A percentile compares a stretch with the other conserved stretches of the same genome.
These are phyloP conservation scores for Pseudophaeomoniella oleicola DNA, from an alignment of 2,329 filamentous ascomycete genomes.

Conservation along the genomic window DNA sequence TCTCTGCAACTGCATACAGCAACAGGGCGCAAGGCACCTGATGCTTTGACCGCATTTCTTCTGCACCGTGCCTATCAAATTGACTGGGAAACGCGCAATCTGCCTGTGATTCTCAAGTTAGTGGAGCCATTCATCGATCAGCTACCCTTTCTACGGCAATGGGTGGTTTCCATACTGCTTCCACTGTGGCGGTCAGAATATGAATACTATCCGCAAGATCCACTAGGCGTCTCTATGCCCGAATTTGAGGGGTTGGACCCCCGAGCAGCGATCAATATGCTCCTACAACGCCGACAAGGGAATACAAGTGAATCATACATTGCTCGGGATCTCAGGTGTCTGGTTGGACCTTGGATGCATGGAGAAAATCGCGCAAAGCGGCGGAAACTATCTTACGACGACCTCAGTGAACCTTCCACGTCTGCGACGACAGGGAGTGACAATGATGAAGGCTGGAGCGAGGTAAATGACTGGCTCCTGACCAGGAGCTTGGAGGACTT, in stretches of 20 bases:
- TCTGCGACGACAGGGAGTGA: constrained; percentile 9
- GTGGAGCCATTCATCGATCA: constrained; percentile 42
- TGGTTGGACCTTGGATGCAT: constrained; percentile 51
- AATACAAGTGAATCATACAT: constrained; percentile 22
- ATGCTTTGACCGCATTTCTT: constrained; percentile 40
- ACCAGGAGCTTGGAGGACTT: constrained; percentile 36
- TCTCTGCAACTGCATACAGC: constrained; percentile 25
- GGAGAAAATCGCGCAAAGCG: constrained; percentile 41
- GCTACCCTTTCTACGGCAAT: constrained; percentile 37
- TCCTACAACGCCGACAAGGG: constrained; percentile 30
- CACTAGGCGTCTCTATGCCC: constrained; percentile 30
- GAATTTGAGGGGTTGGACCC: constrained; percentile 38
- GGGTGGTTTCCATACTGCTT: constrained; percentile 45
- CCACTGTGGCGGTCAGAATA: constrained; percentile 46
- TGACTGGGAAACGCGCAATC: constrained; percentile 42
- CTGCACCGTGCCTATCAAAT: constrained; percentile 46
- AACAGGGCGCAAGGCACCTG: constrained; percentile 11
- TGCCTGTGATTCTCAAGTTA: constrained; percentile 40
- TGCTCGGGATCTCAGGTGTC: constrained; percentile 39
- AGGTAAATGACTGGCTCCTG: constrained; percentile 45
- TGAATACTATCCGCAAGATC: constrained; percentile 44
- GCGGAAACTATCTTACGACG: constrained; percentile 27
- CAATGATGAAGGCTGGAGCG: constrained; percentile 36
- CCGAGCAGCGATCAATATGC: constrained; percentile 34
- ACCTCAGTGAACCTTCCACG: constrained; percentile 15